These are phyloP conservation scores for Fusarium nisikadoi DNA, from an alignment of 2,329 filamentous ascomycete genomes.

Conservation along the genomic window DNA sequence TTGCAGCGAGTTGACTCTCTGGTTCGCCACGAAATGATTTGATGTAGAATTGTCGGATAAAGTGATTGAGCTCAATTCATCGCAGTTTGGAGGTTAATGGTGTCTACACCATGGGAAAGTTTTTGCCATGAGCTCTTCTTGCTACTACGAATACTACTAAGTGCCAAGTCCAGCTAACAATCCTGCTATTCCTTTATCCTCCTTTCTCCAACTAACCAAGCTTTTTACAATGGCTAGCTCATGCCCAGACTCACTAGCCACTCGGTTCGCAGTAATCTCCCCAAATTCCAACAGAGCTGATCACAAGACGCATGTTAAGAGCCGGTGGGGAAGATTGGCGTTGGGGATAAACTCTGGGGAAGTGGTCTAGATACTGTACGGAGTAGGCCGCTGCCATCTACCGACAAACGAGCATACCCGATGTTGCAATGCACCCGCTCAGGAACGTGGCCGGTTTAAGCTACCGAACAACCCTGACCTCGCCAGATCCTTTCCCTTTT, in stretches of 20 bases:
- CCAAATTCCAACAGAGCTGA: not conserved
- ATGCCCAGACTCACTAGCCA: fast-evolving
- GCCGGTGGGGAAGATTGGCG: not conserved
- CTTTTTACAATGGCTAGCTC: fast-evolving
- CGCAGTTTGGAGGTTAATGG: no score
- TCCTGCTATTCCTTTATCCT: not conserved
- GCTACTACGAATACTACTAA: no score
- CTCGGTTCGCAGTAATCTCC: not conserved
- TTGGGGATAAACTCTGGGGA: not conserved
- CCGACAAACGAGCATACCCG: fast-evolving
- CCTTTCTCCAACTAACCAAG: no score
- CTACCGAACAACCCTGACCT: not conserved
- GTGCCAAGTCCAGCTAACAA: no score
- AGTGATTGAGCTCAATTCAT: no score
- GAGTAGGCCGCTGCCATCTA: no score
- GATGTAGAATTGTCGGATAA: no score
- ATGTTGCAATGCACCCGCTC: not conserved
- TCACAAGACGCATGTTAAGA: not conserved
- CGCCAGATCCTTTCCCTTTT: not conserved
- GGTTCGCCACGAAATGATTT: no score
- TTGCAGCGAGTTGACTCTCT: no score
- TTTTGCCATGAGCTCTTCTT: no score
- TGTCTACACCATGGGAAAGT: no score
- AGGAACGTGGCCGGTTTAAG: not conserved
- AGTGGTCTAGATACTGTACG: no score